phyloP scores from a whole-genome alignment of 2,329 filamentous ascomycete species.

The Trichocomaceae sp. region DNA sequence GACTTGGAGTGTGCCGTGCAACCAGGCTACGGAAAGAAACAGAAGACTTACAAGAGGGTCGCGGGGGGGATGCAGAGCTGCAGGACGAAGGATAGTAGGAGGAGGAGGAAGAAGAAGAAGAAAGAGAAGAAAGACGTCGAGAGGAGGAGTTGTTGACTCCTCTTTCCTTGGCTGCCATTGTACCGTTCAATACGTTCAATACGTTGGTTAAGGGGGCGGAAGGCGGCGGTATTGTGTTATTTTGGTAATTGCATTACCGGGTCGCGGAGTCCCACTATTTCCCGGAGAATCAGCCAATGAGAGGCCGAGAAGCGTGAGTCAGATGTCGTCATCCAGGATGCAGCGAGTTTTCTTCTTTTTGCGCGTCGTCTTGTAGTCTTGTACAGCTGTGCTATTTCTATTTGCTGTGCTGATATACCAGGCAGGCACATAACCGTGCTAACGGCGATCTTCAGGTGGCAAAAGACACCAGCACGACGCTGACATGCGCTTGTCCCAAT shows the following conservation, averaged over 20 bases:
- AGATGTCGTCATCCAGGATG: background rate
- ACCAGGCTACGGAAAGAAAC: background rate
- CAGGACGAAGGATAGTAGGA: constrained; percentile 12
- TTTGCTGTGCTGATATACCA: background rate
- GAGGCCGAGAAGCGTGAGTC: background rate
- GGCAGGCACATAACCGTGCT: constrained; percentile 8
- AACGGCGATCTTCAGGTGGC: constrained; percentile 6
- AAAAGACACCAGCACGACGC: background rate
- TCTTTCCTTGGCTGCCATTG: background rate
- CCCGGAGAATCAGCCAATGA: background rate
- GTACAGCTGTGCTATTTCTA: background rate
- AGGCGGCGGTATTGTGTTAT: background rate
- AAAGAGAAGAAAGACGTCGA: background rate
- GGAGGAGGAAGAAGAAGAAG: constrained; percentile 8
- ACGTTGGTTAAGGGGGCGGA: background rate
- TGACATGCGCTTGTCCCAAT: constrained; percentile 6
- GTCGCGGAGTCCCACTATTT: background rate
- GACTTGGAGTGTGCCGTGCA: background rate
- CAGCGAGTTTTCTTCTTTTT: background rate
- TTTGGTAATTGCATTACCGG: background rate
- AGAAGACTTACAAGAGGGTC: constrained; percentile 8
- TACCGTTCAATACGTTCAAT: background rate
- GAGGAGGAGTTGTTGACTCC: background rate
- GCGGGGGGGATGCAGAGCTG: constrained; percentile 11
- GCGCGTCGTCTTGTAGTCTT: background rate